These are phyloP conservation scores for Lipomyces lipofer DNA, from an alignment of 805 yeast genomes.

Conservation along the genomic window DNA sequence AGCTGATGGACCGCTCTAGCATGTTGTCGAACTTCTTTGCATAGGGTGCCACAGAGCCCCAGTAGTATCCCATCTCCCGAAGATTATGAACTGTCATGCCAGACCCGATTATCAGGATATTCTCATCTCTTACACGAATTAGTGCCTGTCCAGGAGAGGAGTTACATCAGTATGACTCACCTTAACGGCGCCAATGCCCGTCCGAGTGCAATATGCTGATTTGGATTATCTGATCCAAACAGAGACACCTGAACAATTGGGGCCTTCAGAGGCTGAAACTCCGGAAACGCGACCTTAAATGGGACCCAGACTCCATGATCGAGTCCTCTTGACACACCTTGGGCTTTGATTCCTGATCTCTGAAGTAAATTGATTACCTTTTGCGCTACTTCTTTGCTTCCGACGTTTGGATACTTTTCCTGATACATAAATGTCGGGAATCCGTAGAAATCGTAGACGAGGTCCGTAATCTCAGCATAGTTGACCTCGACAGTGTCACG, in stretches of 20 bases:
- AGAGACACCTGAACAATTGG: slow-evolving; percentile 49
- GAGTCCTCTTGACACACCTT: slow-evolving; percentile 56
- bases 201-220: slow-evolving; percentile 53
- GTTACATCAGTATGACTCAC: neutral
- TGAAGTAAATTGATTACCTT: slow-evolving; percentile 47
- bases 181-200: slow-evolving; percentile 47
- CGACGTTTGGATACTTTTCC: slow-evolving; percentile 58
- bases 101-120: slow-evolving; percentile 59
- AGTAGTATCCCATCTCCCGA: slow-evolving; percentile 48
- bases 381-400: slow-evolving; percentile 47
- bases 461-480: slow-evolving; percentile 48
- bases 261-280: slow-evolving; percentile 38
- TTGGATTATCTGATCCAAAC: slow-evolving; percentile 43
- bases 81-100: slow-evolving; percentile 84
- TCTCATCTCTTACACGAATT: slow-evolving; percentile 47
- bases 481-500: slow-evolving; percentile 26
- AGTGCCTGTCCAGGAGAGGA: neutral
- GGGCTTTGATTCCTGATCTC: slow-evolving; percentile 48
- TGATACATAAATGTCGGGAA: slow-evolving; percentile 66
- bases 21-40: slow-evolving; percentile 53
- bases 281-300: slow-evolving; percentile 21
- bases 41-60: slow-evolving; percentile 47
- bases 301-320: slow-evolving; percentile 86
- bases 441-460: slow-evolving; percentile 74
- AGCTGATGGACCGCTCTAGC: slow-evolving; percentile 45